These are phyloP conservation scores for Flaveria sonorensis DNA, from an alignment of 129 eudicot genomes.

Conservation along the genomic window DNA sequence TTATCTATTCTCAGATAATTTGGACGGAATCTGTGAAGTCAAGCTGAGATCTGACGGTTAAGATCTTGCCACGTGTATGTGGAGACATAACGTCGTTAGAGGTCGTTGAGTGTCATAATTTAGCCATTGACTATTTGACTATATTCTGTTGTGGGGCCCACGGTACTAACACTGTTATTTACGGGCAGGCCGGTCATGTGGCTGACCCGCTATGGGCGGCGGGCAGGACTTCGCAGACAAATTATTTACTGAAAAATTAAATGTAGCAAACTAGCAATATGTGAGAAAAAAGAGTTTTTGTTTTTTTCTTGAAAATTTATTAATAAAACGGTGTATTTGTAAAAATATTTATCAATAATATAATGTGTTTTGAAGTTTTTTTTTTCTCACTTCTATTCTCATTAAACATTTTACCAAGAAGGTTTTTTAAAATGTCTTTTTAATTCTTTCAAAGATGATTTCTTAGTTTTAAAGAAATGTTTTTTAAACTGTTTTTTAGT, in stretches of 20 bases:
- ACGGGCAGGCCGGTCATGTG: slow-evolving; percentile 33
- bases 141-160: slow-evolving; percentile 12
- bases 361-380: no score
- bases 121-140: slow-evolving; percentile 6
- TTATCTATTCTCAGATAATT: background rate
- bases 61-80: slow-evolving; percentile 15
- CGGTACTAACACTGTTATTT: background rate
- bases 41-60: slow-evolving; percentile 4
- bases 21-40: background rate
- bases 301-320: no score
- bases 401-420: no score
- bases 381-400: no score
- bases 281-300: background rate
- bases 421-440: no score
- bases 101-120: slow-evolving; percentile 24
- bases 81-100: slow-evolving; percentile 5
- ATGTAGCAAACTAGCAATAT: slow-evolving; percentile 26
- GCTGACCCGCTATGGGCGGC: slow-evolving; percentile 31
- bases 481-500: no score
- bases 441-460: no score
- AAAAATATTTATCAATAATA: no score
- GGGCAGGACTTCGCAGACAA: slow-evolving; percentile 28
- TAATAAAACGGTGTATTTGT: no score
- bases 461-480: no score
- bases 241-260: slow-evolving; percentile 31